Base-by-base conservation (phyloP, 306 rosid genomes). In the Fagus crenata region DNA sequence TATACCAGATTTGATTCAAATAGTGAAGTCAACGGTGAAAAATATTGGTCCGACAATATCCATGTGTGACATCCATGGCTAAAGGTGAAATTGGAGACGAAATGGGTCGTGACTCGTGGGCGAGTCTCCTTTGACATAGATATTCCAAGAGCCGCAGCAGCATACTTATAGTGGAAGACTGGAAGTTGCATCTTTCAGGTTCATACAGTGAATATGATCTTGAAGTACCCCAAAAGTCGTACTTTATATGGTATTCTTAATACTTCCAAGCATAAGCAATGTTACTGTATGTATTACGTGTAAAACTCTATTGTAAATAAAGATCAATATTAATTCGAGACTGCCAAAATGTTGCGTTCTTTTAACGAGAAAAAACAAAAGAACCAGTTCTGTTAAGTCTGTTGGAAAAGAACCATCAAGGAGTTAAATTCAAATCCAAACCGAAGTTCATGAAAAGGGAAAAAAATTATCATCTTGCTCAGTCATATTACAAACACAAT, bases 71-170 rank as follows among this genome's bases (percentile, higher is more conserved):
- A 13, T 61, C 36, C 67, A 56, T 77, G 69, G 56, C 59, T 41
- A 31, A 68, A 54, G 56, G 36, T 58, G 49, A 70, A 8, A 58
- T 58, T 0, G 28, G 51, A 55, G 32, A 69, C 49, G 71, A 32
- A n/a, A n/a, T n/a, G n/a, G n/a, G n/a, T n/a, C 40, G 69, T 69
- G 18, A 53, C 69, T 51, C 40, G 64, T 40, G 60, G 17, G 58
- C 64, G 74, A 14, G 42, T 58, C 65, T 80, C 56, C 74, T 70
- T 77, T 1, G 32, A 17, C 49, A 41, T 18, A 51, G 18, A 75
- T 31, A 54, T 37, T 69, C 71, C 69, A 53, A 72, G 40, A 56
- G 65, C 49, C 12, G 33, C 39, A 58, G 59, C 71, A 22, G 59
- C 72, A 58, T 33, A 61, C 49, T 53, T 79, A 40, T 35, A 33